These are phyloP conservation scores for Aspergillus sp. DNA, from an alignment of 2,329 filamentous ascomycete genomes.

Conservation along the genomic window DNA sequence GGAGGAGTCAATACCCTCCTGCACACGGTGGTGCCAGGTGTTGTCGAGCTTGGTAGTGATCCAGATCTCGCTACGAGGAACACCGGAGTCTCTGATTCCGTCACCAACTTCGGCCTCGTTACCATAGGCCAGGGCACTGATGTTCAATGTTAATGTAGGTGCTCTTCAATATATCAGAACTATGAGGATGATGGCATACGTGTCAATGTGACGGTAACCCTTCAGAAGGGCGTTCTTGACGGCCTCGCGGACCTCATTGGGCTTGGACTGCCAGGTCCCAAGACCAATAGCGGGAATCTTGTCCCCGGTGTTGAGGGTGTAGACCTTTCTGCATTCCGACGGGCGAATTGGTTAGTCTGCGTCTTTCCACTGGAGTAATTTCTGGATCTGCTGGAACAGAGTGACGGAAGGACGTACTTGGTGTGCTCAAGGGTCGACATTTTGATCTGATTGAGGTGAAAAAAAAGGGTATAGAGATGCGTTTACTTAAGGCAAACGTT, in stretches of 20 bases:
- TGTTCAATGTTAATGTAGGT: not conserved
- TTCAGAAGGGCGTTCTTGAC: conserved; percentile 49
- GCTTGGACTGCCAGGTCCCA: conserved; percentile 56
- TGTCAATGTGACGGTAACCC: conserved; percentile 58
- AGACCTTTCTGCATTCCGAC: conserved; percentile 28
- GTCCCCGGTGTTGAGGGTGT: conserved; percentile 50
- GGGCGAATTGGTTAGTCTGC: conserved; percentile 1
- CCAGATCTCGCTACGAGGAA: conserved; percentile 66
- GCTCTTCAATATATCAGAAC: not conserved
- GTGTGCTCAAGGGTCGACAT: conserved; percentile 29
- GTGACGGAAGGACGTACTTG: conserved; percentile 20
- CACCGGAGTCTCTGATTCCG: conserved; percentile 63
- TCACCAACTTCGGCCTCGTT: conserved; percentile 67
- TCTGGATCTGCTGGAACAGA: not conserved
- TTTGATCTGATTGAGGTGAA: conserved; percentile 12
- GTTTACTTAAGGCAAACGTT: not conserved
- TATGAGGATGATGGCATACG: conserved; percentile 31
- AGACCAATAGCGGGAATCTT: conserved; percentile 51
- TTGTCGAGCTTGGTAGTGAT: conserved; percentile 70
- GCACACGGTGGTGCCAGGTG: conserved; percentile 60
- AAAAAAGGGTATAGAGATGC: not conserved
- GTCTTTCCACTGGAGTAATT: not conserved
- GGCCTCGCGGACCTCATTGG: conserved; percentile 50
- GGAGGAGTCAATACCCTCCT: conserved; percentile 60
- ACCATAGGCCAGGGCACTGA: conserved; percentile 49